phyloP scores from a whole-genome alignment of 2,329 filamentous ascomycete species.

The Penicillium olsonii region DNA sequence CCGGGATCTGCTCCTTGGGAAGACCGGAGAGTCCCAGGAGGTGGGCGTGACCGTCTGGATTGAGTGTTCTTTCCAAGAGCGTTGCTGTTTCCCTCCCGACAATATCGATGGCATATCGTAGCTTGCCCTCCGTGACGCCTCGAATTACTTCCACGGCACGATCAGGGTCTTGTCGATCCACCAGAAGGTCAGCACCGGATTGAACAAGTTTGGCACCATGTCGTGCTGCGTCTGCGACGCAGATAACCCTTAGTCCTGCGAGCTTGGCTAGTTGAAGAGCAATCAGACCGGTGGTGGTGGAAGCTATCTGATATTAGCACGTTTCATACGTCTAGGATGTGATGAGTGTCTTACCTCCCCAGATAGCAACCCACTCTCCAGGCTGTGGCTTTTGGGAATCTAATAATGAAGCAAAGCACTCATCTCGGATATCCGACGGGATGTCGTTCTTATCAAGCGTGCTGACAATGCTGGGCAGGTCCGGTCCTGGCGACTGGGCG shows the following conservation, averaged over 20 bases:
- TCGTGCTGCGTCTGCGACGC: conserved; percentile 66
- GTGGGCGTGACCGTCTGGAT: conserved; percentile 48
- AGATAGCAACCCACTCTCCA: conserved; percentile 72
- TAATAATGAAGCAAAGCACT: conserved; percentile 61
- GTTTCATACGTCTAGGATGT: not conserved
- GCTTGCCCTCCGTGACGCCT: conserved; percentile 56
- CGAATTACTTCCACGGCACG: conserved; percentile 68
- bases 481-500: conserved; percentile 54
- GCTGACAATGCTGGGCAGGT: conserved; percentile 58
- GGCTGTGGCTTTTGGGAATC: conserved; percentile 55
- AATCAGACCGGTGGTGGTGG: conserved; percentile 69
- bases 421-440: conserved; percentile 62
- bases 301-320: conserved; percentile 46
- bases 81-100: conserved; percentile 65
- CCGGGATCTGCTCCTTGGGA: conserved; percentile 56
- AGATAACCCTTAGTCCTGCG: conserved; percentile 64
- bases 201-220: conserved; percentile 62
- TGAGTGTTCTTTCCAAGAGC: conserved; percentile 58
- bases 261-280: conserved; percentile 68
- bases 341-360: conserved; percentile 61
- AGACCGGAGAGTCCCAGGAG: conserved; percentile 68
- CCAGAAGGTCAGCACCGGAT: conserved; percentile 62
- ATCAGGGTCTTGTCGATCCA: conserved; percentile 66
- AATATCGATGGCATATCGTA: conserved; percentile 71
- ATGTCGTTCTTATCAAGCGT: conserved; percentile 50